Conservation (phyloP, 2,329 filamentous ascomycete genomes). For the Nothopassalora personata region DNA sequence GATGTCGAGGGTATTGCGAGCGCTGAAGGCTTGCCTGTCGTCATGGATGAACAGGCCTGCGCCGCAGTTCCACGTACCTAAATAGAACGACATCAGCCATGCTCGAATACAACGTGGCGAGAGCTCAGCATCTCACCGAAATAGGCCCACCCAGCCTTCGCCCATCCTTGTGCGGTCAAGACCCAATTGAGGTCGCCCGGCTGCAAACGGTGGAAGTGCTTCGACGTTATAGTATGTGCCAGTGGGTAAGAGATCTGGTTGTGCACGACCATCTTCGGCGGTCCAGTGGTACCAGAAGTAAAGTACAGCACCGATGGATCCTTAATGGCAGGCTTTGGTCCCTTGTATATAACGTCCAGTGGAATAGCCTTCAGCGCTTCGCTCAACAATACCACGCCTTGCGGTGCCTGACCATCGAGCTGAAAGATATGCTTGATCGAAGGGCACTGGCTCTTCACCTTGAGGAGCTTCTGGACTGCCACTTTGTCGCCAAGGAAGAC, state of each 20-base stretch:
- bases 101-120: no score
- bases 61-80: constrained; percentile 39
- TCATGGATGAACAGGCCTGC: constrained; percentile 40
- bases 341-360: constrained; percentile 20
- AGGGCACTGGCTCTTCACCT: constrained; percentile 30
- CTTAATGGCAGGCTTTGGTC: constrained; percentile 24
- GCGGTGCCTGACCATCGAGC: constrained; percentile 19
- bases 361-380: constrained; percentile 26
- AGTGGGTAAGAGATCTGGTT: constrained; percentile 39
- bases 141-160: constrained; percentile 40
- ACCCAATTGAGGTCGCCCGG: constrained; percentile 38
- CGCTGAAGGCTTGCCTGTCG: constrained; percentile 33
- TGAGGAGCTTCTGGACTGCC: constrained; percentile 33
- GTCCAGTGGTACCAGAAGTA: constrained; percentile 38
- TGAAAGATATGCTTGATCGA: constrained; percentile 34
- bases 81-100: constrained; percentile 18
- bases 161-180: constrained; percentile 40
- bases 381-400: constrained; percentile 27
- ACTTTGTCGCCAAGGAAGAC: constrained; percentile 37
- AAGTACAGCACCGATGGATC: constrained; percentile 38
- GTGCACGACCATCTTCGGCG: constrained; percentile 40
- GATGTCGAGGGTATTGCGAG: constrained; percentile 30
- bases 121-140: constrained; percentile 20
- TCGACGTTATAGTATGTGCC: constrained; percentile 37
- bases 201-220: constrained; percentile 34